Evolutionary conservation across 345 rosid genomes (phyloP).

Genomic region (Orychophragmus violaceus): DNA sequence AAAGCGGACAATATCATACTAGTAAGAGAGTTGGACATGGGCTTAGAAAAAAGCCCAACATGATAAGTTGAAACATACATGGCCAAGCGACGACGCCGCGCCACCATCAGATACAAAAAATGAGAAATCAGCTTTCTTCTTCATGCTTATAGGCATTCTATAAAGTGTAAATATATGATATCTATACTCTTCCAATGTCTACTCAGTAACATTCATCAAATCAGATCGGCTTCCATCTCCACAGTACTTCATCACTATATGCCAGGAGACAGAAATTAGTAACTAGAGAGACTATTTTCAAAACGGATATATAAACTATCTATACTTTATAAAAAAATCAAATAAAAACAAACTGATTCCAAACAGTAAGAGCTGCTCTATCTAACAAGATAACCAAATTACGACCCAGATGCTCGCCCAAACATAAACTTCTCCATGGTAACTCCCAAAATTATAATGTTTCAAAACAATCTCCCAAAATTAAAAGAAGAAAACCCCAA

Average conservation of each 20-base stretch:
- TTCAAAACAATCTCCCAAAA: too few species aligned
- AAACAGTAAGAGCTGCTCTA: not conserved
- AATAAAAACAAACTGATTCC: not conserved
- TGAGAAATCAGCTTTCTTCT: slow-evolving; percentile 4
- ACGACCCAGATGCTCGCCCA: slow-evolving; percentile 50
- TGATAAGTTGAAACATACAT: not conserved
- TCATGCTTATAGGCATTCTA: slow-evolving; percentile 12
- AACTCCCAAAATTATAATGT: slow-evolving; percentile 96
- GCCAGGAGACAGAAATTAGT: slow-evolving; percentile 39
- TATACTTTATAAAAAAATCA: not conserved
- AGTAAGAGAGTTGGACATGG: too few species aligned
- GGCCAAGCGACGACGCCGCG: not conserved
- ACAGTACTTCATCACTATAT: slow-evolving; percentile 99
- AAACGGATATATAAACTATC: not conserved
- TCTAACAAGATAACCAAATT: slow-evolving; percentile 1
- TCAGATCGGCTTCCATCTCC: slow-evolving; percentile 98
- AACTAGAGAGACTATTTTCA: slow-evolving; percentile 9
- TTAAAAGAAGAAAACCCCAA: too few species aligned
- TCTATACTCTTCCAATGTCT: slow-evolving; percentile 85
- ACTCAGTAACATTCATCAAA: slow-evolving; percentile 81
- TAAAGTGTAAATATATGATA: slow-evolving; percentile 66
- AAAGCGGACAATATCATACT: too few species aligned
- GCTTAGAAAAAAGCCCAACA: too few species aligned
- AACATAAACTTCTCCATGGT: slow-evolving; percentile 96
- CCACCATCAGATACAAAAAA: slow-evolving; percentile 4